Evolutionary conservation across 805 yeast genomes (phyloP), one percentile per base, ranked within the genome.

Genomic region (Ogataea wickerhamii): DNA sequence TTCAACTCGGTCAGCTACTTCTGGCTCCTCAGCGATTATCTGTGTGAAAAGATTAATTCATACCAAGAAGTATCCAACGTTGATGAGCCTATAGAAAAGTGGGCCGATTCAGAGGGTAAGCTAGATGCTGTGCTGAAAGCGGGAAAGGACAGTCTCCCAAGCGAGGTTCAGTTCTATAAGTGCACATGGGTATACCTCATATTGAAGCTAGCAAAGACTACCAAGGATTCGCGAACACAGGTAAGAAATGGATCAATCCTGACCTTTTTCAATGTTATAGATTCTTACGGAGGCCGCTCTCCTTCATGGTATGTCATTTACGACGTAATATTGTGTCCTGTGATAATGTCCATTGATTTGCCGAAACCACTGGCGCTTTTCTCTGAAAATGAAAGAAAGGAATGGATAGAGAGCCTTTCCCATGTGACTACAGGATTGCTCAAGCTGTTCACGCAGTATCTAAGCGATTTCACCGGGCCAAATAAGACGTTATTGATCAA

Each of bases 1-100:
- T 88, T 91, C 56, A 86, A 95, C 34, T 81, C 96, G 0, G 84
- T 88, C 6, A 86, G 96, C 49, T 84, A 88, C 48, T 89, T 88
- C 53, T 91, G 98, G 98, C 60, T 84, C 12, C 77, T 93, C 3
- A 85, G 96, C 49, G 98, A 93, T 52, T 78, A 80, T 41, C 61
- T 81, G 28, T 70, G 78, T 37, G 63, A 61, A 4, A 60, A 52
- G 26, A 41, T 57, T 4, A 62, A 58, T 6, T n/a, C 38, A 3
- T 6, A 12, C 2, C 32, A 35, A 4, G 11, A 19, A 1, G 36
- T 36, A 4, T 16, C 17, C 3, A 16, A 16, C 5, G 28, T 40
- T 33, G n/a, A 34, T 30, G 32, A 18, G 8, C 33, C n/a, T 4
- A 17, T 51, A 17, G 58, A 51, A 32, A 11, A 18, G 0, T 18